Base-by-base conservation (phyloP, 192 early-diverging fungal genomes). In the Lobosporangium transversale region DNA sequence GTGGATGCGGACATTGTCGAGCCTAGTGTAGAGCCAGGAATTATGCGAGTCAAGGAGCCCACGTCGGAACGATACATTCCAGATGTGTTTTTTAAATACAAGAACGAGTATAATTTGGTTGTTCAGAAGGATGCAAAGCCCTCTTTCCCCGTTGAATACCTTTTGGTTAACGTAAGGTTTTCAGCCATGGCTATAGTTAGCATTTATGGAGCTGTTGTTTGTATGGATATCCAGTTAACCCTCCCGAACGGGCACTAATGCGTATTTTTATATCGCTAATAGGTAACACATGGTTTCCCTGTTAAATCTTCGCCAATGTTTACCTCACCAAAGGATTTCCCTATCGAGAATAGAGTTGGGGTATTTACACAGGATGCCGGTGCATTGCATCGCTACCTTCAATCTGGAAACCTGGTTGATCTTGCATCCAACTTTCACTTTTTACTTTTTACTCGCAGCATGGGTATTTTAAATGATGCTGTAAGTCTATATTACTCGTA, bases 61-160 rank as follows among this genome's bases (percentile, higher is more conserved):
- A 89, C 88, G 7, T 32, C 76, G 7, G 85, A 90, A 33, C 87
- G 92, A 24, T 99, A 99, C 73, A 92, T 99, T 21, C 97, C 96
- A 0, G 97, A 99, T 37, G 90, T 99, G 20, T 95, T 97, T 68
- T 99, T 97, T 85, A 92, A 91, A 76, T 96, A 94, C 79, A 94
- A 89, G 69, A 99, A 99, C 85, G 88, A 97, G 73, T 99, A 99
- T 81, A 90, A 90, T 20, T 75, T 95, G 12, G 78, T 89, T 35
- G 97, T 98, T 6, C 86, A 94, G 55, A 88, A 94, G 49, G 86
- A 91, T 29, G 97, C 97, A 21, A 96, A 97, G 66, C 97, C 97
- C 0, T 92, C 94, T 4, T 99, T 98, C 69, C 97, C 97, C 0
- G 91, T 98, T 1, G 97, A 99, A 62, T 98, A 99, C 67, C 86